Evolutionary conservation across 495 filamentous ascomycete species (phyloP), one percentile per base, ranked within the genome.

Genomic region (Barbatosphaeria neglecta): DNA sequence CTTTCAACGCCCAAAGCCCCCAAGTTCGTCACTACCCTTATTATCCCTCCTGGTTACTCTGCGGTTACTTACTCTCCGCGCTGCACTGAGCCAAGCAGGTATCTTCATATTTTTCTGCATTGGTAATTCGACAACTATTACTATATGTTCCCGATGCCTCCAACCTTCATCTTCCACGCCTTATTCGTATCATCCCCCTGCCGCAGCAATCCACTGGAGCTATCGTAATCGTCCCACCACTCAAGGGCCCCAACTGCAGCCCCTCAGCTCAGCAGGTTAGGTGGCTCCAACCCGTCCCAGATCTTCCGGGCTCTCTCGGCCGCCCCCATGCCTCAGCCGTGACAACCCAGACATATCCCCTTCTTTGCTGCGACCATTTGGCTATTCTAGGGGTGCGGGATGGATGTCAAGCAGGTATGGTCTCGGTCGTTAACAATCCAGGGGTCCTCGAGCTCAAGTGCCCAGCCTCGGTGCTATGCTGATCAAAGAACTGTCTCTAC

Each of bases 251-350:
- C 28, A 31, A 11, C 31, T n/a, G 24, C 24, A 25, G 24, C 31
- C 31, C 31, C 31, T 35, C 31, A 35, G 31, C 31, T 35, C 31
- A n/a, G 31, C 31, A n/a, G 31, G 24, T 25, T 4, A 4, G 4
- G 24, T 9, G 9, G 4, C 13, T 35, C 31, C 31, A n/a, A n/a
- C n/a, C n/a, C n/a, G n/a, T n/a, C n/a, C n/a, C n/a, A 35, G 31
- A 4, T 5, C 10, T 35, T 35, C 31, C 31, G 31, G 31, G 31
- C 9, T 35, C 7, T 35, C 31, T n/a, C 42, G 23, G 17, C 16
- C 18, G 19, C 8, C 13, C 23, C 17, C n/a, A 16, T 23, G 24
- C 45, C 25, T 28, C 44, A 44, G 47, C 46, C 52, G 47, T 52
- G 44, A 45, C 49, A 46, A 37, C 25, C 31, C 8, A 22, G 13